Percentiles rank a stretch among this genome's conserved stretches.
Evolutionary conservation across 495 filamentous ascomycete species (phyloP).

Genomic region (Trichocladium antarcticum): DNA sequence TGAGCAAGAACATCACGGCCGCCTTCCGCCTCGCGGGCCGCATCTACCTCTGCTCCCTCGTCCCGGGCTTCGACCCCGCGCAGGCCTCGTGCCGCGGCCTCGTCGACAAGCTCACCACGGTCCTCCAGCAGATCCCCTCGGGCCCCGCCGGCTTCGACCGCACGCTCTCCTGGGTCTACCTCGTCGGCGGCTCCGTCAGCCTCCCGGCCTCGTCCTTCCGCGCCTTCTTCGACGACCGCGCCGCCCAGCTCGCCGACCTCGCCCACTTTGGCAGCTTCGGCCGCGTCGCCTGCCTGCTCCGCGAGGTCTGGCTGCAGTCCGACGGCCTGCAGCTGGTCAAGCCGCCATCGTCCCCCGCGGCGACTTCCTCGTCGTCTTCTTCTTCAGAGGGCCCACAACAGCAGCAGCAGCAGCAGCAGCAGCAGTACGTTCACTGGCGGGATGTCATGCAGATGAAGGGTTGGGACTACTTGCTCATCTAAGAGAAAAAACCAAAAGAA

Average conservation of each 20-base stretch:
- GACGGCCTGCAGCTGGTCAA: slow-evolving; percentile 40
- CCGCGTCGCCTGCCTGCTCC: slow-evolving; percentile 63
- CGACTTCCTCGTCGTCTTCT: slow-evolving; percentile 8
- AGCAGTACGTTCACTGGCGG: slow-evolving; percentile 71
- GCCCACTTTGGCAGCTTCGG: slow-evolving; percentile 74
- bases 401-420: not conserved
- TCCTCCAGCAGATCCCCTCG: slow-evolving; percentile 67
- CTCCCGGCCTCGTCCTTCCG: slow-evolving; percentile 61
- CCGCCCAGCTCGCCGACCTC: slow-evolving; percentile 58
- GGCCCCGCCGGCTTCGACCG: slow-evolving; percentile 79
- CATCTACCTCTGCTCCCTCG: slow-evolving; percentile 88
- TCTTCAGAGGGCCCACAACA: slow-evolving; percentile 35
- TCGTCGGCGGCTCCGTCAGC: slow-evolving; percentile 71
- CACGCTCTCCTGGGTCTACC: slow-evolving; percentile 82
- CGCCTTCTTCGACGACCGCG: slow-evolving; percentile 58
- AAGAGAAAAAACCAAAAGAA: slow-evolving; percentile 20
- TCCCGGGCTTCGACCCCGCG: slow-evolving; percentile 70
- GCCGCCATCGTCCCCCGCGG: slow-evolving; percentile 16
- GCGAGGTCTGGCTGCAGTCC: slow-evolving; percentile 69
- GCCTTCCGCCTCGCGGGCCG: slow-evolving; percentile 87
- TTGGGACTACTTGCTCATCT: slow-evolving; percentile 91
- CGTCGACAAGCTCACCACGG: slow-evolving; percentile 57
- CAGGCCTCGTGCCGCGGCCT: slow-evolving; percentile 61
- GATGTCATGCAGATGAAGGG: slow-evolving; percentile 85
- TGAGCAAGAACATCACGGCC: slow-evolving; percentile 75